phyloP scores from a whole-genome alignment of 2,329 filamentous ascomycete species.

The Botrytis hyacinthi region DNA sequence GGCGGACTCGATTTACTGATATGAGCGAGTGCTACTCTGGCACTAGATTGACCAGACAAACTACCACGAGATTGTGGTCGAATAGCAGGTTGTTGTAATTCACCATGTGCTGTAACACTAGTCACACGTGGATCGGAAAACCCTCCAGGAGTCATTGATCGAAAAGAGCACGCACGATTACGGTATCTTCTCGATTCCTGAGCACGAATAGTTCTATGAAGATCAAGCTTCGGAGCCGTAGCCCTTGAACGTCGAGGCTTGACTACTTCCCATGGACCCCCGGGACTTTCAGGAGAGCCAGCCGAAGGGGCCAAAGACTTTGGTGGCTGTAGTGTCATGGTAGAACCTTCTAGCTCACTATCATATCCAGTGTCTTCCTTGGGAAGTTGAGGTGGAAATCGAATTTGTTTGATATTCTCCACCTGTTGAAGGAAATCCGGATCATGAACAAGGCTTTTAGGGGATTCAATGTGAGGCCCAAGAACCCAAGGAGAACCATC shows the following conservation, averaged over 20 bases:
- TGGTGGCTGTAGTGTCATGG: conserved; percentile 26
- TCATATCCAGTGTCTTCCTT: conserved; percentile 35
- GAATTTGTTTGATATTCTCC: conserved; percentile 18
- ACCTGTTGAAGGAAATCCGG: conserved; percentile 25
- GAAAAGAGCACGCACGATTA: conserved; percentile 47
- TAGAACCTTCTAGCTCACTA: conserved; percentile 33
- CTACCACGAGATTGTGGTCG: conserved; percentile 30
- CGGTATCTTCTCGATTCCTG: conserved; percentile 44
- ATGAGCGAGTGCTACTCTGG: conserved; percentile 45
- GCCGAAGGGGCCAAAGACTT: neutral
- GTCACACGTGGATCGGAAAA: conserved; percentile 32
- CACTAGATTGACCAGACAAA: conserved; percentile 40
- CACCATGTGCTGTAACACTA: conserved; percentile 33
- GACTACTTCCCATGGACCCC: conserved; percentile 32
- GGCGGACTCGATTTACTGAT: conserved; percentile 44
- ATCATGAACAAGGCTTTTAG: conserved; percentile 28
- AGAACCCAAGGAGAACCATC: conserved; percentile 33
- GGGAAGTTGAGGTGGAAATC: conserved; percentile 25
- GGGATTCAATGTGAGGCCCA: conserved; percentile 33
- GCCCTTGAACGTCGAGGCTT: conserved; percentile 23
- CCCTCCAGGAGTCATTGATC: conserved; percentile 39
- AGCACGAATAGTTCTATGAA: conserved; percentile 45
- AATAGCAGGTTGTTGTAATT: conserved; percentile 25
- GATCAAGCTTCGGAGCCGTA: conserved; percentile 33
- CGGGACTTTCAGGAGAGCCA: conserved; percentile 22